These are phyloP conservation scores for Eucalyptus camaldulensis DNA, from an alignment of 345 rosid genomes.

Conservation along the genomic window DNA sequence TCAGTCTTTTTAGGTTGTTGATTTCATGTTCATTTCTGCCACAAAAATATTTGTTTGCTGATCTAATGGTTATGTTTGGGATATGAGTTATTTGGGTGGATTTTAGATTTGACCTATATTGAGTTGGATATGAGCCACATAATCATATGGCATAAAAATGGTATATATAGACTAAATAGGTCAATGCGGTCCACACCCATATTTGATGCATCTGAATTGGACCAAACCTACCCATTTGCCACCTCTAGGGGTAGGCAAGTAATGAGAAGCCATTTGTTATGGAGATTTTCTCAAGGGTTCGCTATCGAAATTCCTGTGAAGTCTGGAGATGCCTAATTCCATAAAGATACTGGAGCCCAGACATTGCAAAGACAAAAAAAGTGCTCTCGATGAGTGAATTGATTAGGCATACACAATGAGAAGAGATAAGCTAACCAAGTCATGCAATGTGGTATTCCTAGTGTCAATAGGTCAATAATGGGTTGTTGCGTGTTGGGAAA, in stretches of 20 bases:
- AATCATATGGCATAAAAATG: not conserved
- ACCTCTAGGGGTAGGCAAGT: not conserved
- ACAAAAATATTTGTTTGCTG: not conserved
- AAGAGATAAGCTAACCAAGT: not conserved
- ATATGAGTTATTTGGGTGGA: not conserved
- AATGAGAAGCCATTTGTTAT: not conserved
- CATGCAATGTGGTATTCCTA: not conserved
- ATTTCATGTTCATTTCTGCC: not conserved
- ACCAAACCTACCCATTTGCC: not conserved
- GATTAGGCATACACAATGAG: not conserved
- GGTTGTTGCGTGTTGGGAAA: not conserved
- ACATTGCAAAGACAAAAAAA: not conserved
- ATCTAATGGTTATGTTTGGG: not conserved
- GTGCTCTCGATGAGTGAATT: not conserved
- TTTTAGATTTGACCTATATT: not conserved
- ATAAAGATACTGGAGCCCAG: not conserved
- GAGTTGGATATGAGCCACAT: not conserved
- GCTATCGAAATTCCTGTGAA: not conserved
- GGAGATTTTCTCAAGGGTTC: not conserved
- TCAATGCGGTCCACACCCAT: not conserved
- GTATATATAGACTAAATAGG: not conserved
- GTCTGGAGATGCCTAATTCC: not conserved
- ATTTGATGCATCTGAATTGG: accelerated
- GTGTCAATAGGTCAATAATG: not conserved
- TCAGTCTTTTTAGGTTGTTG: not conserved